Percentiles rank a stretch among this genome's conserved stretches.
Evolutionary conservation across 2,329 filamentous ascomycete species (phyloP).

Genomic region (Aspergillus ochraceus): DNA sequence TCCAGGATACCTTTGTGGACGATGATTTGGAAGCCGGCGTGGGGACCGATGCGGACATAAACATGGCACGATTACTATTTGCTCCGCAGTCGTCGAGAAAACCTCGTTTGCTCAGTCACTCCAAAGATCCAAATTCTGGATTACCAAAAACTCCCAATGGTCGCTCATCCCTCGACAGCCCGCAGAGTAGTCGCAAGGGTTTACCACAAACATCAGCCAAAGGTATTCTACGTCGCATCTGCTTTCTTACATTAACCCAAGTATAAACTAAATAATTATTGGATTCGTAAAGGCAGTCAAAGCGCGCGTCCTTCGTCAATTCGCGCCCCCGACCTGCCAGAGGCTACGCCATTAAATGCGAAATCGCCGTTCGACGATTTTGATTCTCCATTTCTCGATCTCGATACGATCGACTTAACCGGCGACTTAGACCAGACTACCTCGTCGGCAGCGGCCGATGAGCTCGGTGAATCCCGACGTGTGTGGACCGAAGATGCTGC

Average conservation of each 20-base stretch:
- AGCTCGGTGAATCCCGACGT: slow-evolving; percentile 41
- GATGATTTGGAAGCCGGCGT: slow-evolving; percentile 25
- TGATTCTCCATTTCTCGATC: slow-evolving; percentile 24
- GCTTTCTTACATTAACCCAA: not conserved
- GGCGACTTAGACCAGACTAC: slow-evolving; percentile 37
- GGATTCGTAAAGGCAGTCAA: slow-evolving; percentile 14
- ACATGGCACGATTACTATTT: slow-evolving; percentile 48
- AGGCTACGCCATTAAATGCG: slow-evolving; percentile 23
- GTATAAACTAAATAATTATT: slow-evolving; percentile 5
- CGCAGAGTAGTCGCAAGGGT: slow-evolving; percentile 5
- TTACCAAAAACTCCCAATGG: slow-evolving; percentile 23
- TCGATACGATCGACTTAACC: slow-evolving; percentile 49
- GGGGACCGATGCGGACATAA: slow-evolving; percentile 26
- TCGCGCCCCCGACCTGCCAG: slow-evolving; percentile 12
- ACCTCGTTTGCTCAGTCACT: slow-evolving; percentile 40
- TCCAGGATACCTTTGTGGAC: slow-evolving; percentile 9
- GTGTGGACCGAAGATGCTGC: slow-evolving; percentile 49
- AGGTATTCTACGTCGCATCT: slow-evolving; percentile 22
- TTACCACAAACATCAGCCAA: slow-evolving; percentile 13
- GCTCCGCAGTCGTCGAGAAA: slow-evolving; percentile 42
- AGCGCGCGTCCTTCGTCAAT: slow-evolving; percentile 21
- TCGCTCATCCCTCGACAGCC: slow-evolving; percentile 13
- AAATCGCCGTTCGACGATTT: slow-evolving; percentile 19
- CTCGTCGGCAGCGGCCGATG: slow-evolving; percentile 40
- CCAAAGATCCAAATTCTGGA: slow-evolving; percentile 20